A percentile compares a stretch with the other conserved stretches of the same genome.
Conservation (phyloP, 2,329 filamentous ascomycete genomes). For the Penicillium hordei region DNA sequence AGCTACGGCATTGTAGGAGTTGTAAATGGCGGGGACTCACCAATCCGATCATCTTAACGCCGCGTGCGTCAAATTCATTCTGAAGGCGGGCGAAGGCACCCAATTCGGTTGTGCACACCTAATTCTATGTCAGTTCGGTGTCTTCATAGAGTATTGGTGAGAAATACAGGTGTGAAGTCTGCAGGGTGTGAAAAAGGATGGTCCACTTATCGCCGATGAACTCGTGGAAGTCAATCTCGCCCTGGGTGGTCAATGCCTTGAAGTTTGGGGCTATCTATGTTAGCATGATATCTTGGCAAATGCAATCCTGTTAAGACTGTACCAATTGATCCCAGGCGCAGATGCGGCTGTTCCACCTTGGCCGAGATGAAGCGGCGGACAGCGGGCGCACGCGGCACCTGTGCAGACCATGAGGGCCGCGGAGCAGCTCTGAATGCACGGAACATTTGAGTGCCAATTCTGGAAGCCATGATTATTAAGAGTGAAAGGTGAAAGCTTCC, state of each 20-base stretch:
- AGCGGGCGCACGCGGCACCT: constrained; percentile 28
- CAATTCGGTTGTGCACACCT: constrained; percentile 81
- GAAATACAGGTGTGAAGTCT: constrained; percentile 84
- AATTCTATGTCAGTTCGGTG: not conserved
- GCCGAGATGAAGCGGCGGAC: constrained; percentile 32
- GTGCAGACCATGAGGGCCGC: constrained; percentile 20
- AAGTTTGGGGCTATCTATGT: constrained; percentile 60
- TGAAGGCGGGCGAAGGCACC: constrained; percentile 88
- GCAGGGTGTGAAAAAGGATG: constrained; percentile 68
- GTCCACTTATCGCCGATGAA: constrained; percentile 69
- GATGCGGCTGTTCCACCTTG: constrained; percentile 34
- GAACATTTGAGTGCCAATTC: constrained; percentile 28
- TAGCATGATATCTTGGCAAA: not conserved
- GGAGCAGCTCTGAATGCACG: constrained; percentile 28
- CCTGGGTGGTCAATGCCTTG: constrained; percentile 64
- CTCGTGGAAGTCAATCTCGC: constrained; percentile 67
- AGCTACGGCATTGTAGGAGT: not conserved
- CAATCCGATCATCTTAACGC: constrained; percentile 88
- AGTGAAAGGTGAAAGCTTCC: not conserved
- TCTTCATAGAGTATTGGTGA: not conserved
- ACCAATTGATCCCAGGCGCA: constrained; percentile 40
- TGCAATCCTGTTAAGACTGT: not conserved
- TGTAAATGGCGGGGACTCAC: constrained; percentile 33
- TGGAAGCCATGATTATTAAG: constrained; percentile 29
- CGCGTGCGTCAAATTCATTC: constrained; percentile 81